Percentiles rank a stretch among this genome's conserved stretches.
phyloP scores from a whole-genome alignment of 1,284 basidiomycete genomes.

The Kalmanozyma brasiliensis region DNA sequence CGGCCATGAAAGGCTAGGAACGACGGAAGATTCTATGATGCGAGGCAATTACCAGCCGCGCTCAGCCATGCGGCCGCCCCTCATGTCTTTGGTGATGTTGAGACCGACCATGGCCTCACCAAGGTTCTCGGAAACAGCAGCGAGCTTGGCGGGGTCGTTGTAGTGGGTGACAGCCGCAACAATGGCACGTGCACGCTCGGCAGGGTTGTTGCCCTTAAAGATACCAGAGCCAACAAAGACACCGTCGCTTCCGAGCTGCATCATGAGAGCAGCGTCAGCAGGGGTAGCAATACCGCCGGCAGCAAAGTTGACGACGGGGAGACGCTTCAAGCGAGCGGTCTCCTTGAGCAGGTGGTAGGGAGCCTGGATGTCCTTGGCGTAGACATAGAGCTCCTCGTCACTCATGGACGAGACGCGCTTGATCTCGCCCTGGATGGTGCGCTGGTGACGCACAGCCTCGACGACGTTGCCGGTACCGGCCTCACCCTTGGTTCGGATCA shows the following conservation, averaged over 20 bases:
- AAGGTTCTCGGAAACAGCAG: conserved; percentile 84
- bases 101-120: conserved; percentile 93
- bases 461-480: conserved; percentile 98
- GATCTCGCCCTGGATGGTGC: conserved; percentile 85
- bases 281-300: conserved; percentile 97
- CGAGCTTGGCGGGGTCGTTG: conserved; percentile 68
- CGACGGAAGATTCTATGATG: conserved; percentile 5
- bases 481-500: conserved; percentile 70
- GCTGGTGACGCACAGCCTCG: conserved; percentile 88
- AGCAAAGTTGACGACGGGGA: conserved; percentile 81
- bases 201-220: conserved; percentile 82
- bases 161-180: conserved; percentile 97
- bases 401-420: conserved; percentile 79
- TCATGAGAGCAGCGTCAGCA: conserved; percentile 98
- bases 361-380: conserved; percentile 87
- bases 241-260: conserved; percentile 98
- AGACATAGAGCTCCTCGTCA: conserved; percentile 96
- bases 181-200: conserved; percentile 93
- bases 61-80: conserved; percentile 59
- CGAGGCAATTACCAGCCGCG: conserved; percentile 59
- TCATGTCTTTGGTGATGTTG: conserved; percentile 73
- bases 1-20: not conserved
- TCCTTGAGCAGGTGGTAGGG: conserved; percentile 99
- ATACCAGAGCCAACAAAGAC: conserved; percentile 71
- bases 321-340: conserved; percentile 87